phyloP scores from a whole-genome alignment of 148 eudicot species.

The Camellia sinensis region DNA sequence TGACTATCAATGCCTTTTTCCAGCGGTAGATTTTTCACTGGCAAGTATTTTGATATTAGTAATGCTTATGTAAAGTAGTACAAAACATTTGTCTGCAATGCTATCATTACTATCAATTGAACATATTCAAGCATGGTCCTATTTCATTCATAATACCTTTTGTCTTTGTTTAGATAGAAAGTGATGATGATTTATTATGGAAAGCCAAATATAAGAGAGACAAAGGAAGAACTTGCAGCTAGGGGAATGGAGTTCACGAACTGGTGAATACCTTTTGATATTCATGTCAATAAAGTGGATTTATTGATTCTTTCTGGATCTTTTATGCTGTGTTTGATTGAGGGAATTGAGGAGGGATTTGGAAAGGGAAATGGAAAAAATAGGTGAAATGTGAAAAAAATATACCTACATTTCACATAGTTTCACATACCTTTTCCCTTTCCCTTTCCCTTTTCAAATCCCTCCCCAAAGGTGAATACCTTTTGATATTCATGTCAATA shows the following conservation, averaged over 20 bases:
- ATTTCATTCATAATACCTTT: neutral
- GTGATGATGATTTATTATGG: slow-evolving; percentile 82
- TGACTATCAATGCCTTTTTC: slow-evolving; percentile 74
- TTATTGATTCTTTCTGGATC: too few species aligned
- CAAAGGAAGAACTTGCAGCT: slow-evolving; percentile 72
- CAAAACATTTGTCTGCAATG: neutral
- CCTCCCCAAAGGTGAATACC: too few species aligned
- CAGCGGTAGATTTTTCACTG: slow-evolving; percentile 86
- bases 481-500: neutral
- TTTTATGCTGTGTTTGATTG: too few species aligned
- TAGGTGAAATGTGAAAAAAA: too few species aligned
- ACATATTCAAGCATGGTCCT: neutral
- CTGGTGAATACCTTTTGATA: slow-evolving; percentile 43
- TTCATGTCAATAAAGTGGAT: too few species aligned
- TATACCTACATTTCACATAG: too few species aligned
- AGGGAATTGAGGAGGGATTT: too few species aligned
- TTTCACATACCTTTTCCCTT: too few species aligned
- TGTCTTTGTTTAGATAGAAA: slow-evolving; percentile 59
- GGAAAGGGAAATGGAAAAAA: too few species aligned
- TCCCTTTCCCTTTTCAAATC: too few species aligned
- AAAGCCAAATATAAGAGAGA: slow-evolving; percentile 78
- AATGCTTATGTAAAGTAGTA: slow-evolving; percentile 2
- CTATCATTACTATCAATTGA: neutral
- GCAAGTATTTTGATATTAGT: slow-evolving; percentile 33
- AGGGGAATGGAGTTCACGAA: slow-evolving; percentile 79